A percentile compares a stretch with the other conserved stretches of the same genome.
These are phyloP conservation scores for Trichoderma cornu-damae DNA, from an alignment of 2,329 filamentous ascomycete genomes.

Conservation along the genomic window DNA sequence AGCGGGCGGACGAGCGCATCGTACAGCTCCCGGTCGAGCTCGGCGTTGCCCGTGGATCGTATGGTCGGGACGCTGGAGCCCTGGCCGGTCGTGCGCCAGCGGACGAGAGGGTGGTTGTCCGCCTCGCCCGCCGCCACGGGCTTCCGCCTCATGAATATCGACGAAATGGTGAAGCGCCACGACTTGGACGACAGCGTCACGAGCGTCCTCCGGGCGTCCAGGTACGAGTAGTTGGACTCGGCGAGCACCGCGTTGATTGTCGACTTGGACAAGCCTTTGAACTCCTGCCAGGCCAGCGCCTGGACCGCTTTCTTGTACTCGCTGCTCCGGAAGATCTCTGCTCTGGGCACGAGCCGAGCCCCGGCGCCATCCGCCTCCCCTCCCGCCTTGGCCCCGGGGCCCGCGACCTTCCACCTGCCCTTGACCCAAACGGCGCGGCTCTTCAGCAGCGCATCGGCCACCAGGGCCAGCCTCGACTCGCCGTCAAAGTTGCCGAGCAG, in stretches of 20 bases:
- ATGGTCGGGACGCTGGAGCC: slow-evolving; percentile 56
- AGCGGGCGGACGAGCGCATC: slow-evolving; percentile 52
- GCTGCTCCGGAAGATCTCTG: slow-evolving; percentile 62
- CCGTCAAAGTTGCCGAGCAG: slow-evolving; percentile 70
- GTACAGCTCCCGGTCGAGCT: slow-evolving; percentile 59
- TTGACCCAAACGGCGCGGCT: slow-evolving; percentile 65
- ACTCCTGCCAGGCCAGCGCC: slow-evolving; percentile 66
- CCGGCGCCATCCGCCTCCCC: background rate
- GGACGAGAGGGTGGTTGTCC: slow-evolving; percentile 57
- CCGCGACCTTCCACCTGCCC: slow-evolving; percentile 55
- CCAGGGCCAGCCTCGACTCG: slow-evolving; percentile 70
- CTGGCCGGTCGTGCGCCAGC: slow-evolving; percentile 54
- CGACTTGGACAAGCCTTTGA: slow-evolving; percentile 66
- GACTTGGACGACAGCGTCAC: slow-evolving; percentile 65
- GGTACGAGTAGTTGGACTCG: slow-evolving; percentile 75
- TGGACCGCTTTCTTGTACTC: slow-evolving; percentile 66
- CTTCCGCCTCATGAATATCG: slow-evolving; percentile 63
- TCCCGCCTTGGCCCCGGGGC: slow-evolving; percentile 32
- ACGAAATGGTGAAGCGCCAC: slow-evolving; percentile 70
- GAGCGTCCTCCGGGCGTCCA: slow-evolving; percentile 64
- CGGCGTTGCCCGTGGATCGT: slow-evolving; percentile 59
- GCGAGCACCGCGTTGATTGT: slow-evolving; percentile 74
- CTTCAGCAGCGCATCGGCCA: slow-evolving; percentile 72
- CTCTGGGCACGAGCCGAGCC: slow-evolving; percentile 40
- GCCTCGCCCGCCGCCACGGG: slow-evolving; percentile 48